Percentiles rank a stretch among this genome's conserved stretches.
phyloP scores from a whole-genome alignment of 768 basidiomycete genomes.

The Leucocoprinus leucothites region DNA sequence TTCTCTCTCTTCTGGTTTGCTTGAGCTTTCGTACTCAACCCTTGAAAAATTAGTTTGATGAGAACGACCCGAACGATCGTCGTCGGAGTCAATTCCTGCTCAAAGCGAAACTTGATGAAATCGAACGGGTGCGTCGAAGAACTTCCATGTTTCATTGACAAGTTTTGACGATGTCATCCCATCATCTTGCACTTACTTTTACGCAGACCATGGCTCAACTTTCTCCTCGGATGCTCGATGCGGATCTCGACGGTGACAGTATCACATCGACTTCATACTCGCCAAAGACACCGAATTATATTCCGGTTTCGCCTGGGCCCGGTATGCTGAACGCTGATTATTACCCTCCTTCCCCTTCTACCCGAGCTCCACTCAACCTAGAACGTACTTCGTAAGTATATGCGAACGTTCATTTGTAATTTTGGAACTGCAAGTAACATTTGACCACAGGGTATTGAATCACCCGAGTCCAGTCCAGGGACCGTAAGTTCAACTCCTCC shows the following conservation, averaged over 20 bases:
- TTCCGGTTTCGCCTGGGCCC: slow-evolving; percentile 22
- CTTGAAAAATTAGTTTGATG: slow-evolving; percentile 53
- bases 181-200: slow-evolving; percentile 1
- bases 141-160: not conserved
- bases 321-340: slow-evolving; percentile 6
- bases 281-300: slow-evolving; percentile 26
- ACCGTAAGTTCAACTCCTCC: slow-evolving; percentile 15
- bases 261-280: slow-evolving; percentile 28
- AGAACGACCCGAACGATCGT: slow-evolving; percentile 69
- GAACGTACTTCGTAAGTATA: not conserved
- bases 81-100: slow-evolving; percentile 73
- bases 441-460: not conserved
- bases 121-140: slow-evolving; percentile 52
- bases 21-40: slow-evolving; percentile 15
- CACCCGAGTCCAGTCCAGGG: slow-evolving; percentile 1
- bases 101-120: slow-evolving; percentile 74
- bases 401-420: not conserved
- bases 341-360: slow-evolving; percentile 7
- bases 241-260: slow-evolving; percentile 36
- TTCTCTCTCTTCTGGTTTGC: slow-evolving; percentile 7
- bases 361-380: not conserved
- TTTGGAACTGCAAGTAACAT: not conserved
- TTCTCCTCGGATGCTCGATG: slow-evolving; percentile 51
- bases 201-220: slow-evolving; percentile 60
- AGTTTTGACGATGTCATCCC: not conserved